Evolutionary conservation across 2,329 filamentous ascomycete species (phyloP), one percentile per base, ranked within the genome.

Genomic region (Dactylonectria macrodidyma): DNA sequence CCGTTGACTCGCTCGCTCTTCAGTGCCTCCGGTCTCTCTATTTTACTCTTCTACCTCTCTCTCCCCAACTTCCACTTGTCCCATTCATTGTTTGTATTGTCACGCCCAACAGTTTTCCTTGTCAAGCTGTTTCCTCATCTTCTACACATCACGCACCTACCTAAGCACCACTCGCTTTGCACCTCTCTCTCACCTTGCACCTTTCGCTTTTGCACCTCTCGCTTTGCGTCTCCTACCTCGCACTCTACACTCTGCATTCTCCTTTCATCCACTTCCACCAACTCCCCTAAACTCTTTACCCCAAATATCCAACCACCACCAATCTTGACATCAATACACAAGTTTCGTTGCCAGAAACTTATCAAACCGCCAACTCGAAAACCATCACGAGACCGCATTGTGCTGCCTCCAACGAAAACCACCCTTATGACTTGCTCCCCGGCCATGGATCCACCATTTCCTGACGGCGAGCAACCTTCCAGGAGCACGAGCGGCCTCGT

Each of bases 401-500:
- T 73, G 66, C 65, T 72, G 64, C 70, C 67, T 59, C 51, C 60
- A 63, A 70, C 61, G 59, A 60, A 30, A 30, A 30, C 26, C 47
- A 54, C 57, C 56, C 57, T 44, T 57, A 66, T 73, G 54, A 55
- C 71, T 67, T 66, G 62, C 56, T 54, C 65, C 50, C 41, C 52
- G 56, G 65, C 56, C 57, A 79, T 79, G 77, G 76, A 76, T 72
- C 69, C 75, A 74, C 71, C 72, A 58, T 76, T 73, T 71, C 69
- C 76, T 74, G 68, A 76, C 52, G 72, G 69, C 63, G 75, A 71
- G 59, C 73, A 74, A 72, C 64, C 73, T 64, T 69, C 71, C 67
- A 79, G 78, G 78, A 80, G 79, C 78, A 79, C 78, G 71, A 78
- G 71, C 65, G 56, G 66, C 61, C 69, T 73, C 48, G 59, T 66